phyloP scores from a whole-genome alignment of 2,329 filamentous ascomycete species.

The Torrubiella hemipterigena region DNA sequence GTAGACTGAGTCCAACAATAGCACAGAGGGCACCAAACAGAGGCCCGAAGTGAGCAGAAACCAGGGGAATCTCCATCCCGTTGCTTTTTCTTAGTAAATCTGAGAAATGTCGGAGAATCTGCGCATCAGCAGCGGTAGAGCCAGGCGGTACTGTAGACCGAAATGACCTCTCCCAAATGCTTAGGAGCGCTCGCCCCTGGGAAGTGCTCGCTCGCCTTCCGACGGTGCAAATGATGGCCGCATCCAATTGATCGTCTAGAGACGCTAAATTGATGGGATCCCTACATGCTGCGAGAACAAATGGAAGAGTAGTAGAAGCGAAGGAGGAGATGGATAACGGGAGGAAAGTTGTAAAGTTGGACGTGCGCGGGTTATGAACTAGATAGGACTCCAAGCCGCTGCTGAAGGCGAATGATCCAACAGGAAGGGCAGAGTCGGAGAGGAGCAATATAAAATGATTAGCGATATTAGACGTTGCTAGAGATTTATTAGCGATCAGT shows the following conservation, averaged over 20 bases:
- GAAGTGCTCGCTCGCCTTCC: conserved; percentile 62
- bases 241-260: conserved; percentile 67
- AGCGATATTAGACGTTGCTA: conserved; percentile 9
- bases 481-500: conserved; percentile 8
- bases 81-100: conserved; percentile 17
- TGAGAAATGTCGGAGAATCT: conserved; percentile 23
- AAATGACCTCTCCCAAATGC: conserved; percentile 66
- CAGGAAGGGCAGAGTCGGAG: conserved; percentile 68
- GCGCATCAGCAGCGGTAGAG: conserved; percentile 10
- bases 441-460: conserved; percentile 63
- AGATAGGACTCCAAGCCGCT: conserved; percentile 74
- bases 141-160: conserved; percentile 20
- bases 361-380: conserved; percentile 42
- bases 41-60: conserved; percentile 56
- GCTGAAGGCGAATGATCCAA: conserved; percentile 82
- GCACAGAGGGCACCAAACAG: conserved; percentile 56
- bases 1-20: conserved; percentile 45
- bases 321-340: conserved; percentile 58
- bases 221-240: conserved; percentile 67
- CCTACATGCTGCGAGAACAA: conserved; percentile 57
- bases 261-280: conserved; percentile 34
- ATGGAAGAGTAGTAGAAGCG: conserved; percentile 62
- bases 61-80: conserved; percentile 24
- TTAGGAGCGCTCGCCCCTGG: conserved; percentile 63
- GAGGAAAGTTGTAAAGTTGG: conserved; percentile 53